Evolutionary conservation across 2,329 filamentous ascomycete genomes (phyloP).

Genomic region (Colletotrichum liriopes): DNA sequence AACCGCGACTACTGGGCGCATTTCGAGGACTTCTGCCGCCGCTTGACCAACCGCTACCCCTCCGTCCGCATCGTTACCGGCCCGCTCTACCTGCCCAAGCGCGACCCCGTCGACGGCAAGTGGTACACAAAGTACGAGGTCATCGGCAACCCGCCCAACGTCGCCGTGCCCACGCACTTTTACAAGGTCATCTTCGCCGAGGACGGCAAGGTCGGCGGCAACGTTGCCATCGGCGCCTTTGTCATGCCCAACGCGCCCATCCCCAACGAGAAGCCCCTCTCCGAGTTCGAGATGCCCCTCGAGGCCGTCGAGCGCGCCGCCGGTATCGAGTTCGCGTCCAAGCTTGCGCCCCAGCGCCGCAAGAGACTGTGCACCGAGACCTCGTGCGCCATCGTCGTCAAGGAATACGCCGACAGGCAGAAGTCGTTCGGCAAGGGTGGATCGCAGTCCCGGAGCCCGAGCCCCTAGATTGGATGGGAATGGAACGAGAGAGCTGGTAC

Average conservation of each 20-base stretch:
- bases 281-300: constrained; percentile 94
- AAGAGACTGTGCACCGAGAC: constrained; percentile 89
- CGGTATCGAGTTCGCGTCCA: constrained; percentile 89
- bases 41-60: constrained; percentile 85
- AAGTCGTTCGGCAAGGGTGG: constrained; percentile 68
- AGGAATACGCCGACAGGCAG: constrained; percentile 79
- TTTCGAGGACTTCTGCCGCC: constrained; percentile 96
- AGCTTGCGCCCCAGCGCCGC: constrained; percentile 81
- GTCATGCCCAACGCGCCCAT: constrained; percentile 95
- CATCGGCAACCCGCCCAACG: constrained; percentile 92
- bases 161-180: constrained; percentile 98
- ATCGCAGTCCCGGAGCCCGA: constrained; percentile 44
- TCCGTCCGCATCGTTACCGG: constrained; percentile 93
- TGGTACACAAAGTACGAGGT: constrained; percentile 98
- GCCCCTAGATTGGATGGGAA: constrained; percentile 18
- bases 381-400: constrained; percentile 86
- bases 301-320: constrained; percentile 94
- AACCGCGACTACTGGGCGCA: constrained; percentile 99
- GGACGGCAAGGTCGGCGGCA: constrained; percentile 78
- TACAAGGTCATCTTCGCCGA: constrained; percentile 99
- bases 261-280: constrained; percentile 86
- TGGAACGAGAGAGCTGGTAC: not conserved
- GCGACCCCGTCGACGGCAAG: constrained; percentile 87
- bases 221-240: constrained; percentile 93
- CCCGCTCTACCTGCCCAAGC: constrained; percentile 90